Evolutionary conservation across 108 stramenopile genomes (phyloP).

Genomic region (Conticribra guillardii): DNA sequence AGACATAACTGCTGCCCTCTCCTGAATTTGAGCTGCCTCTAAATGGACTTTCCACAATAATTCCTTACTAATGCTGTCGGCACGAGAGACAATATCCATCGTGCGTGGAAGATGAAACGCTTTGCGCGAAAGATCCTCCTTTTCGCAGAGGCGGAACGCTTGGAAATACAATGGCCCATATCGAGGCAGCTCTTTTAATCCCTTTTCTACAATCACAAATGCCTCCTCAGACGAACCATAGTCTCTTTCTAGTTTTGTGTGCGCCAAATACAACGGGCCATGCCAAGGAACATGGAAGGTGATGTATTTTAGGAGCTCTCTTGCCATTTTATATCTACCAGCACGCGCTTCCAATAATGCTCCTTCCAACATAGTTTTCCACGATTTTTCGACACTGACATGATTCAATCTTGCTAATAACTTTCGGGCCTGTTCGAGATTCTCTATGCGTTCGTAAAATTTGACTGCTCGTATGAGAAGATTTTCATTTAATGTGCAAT

Average conservation of each 20-base stretch:
- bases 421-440: slow-evolving; percentile 75
- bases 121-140: slow-evolving; percentile 60
- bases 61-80: slow-evolving; percentile 91
- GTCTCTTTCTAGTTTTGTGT: slow-evolving; percentile 90
- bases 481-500: slow-evolving; percentile 85
- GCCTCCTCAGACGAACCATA: slow-evolving; percentile 80
- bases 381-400: slow-evolving; percentile 89
- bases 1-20: slow-evolving; percentile 74
- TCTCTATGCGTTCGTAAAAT: slow-evolving; percentile 87
- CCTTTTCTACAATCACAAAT: slow-evolving; percentile 89
- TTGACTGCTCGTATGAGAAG: slow-evolving; percentile 89
- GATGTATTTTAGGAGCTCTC: slow-evolving; percentile 59
- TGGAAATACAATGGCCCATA: slow-evolving; percentile 98
- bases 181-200: slow-evolving; percentile 89
- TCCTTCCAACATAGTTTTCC: slow-evolving; percentile 96
- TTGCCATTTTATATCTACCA: slow-evolving; percentile 88
- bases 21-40: slow-evolving; percentile 93
- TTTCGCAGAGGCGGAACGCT: slow-evolving; percentile 90
- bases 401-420: slow-evolving; percentile 90
- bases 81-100: slow-evolving; percentile 80
- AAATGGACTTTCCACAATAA: slow-evolving; percentile 96
- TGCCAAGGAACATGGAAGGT: slow-evolving; percentile 90
- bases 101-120: slow-evolving; percentile 68
- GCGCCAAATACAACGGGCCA: slow-evolving; percentile 96
- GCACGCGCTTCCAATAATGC: slow-evolving; percentile 93